Base-by-base conservation (phyloP, 208 protist species). In the Leishmania turanica region DNA sequence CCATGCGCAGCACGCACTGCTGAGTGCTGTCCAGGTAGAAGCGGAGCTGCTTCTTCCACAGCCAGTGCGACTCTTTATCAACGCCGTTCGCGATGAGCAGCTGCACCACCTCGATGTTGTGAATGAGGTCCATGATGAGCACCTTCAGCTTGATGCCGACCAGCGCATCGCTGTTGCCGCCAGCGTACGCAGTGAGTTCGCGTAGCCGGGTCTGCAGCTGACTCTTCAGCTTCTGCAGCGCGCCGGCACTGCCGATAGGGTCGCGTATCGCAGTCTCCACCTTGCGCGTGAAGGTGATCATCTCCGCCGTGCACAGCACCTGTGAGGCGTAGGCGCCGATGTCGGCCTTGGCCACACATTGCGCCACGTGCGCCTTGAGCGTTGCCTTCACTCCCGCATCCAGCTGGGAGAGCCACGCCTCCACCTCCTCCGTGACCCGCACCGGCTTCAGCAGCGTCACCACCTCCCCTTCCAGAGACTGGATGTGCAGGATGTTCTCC, bases 41-140 rank as follows among this genome's bases (percentile, higher is more conserved):
- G 15, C 99, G 93, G 47, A 99, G 90, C 88, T 99, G 99, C 88
- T 99, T 99, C 72, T 95, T 93, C 99, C 99, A 99, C 34, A 96
- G 66, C 99, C 99, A 99, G 78, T 98, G 88, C 19, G 86, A 89
- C 74, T 92, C 91, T 75, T 90, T 96, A 60, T 93, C 91, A 27
- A 98, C 91, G 75, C 90, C 87, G 53, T 93, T 85, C 19, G 84
- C 56, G 64, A 98, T 93, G 42, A 99, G 90, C 75, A 94, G 84
- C 31, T 99, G 92, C 27, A 98, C 93, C 49, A 99, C 98, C 31
- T 99, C 98, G 64, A 99, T 98, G 88, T 99, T 99, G 91, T 99
- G 99, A 86, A 99, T 99, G 72, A 99, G 91, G 85, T 99, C 99
- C 92, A 99, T 96, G 69, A 99, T 98, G 68, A 99, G 91, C 1